Conservation (phyloP, 2,329 filamentous ascomycete species). For the Diaporthe sp. region DNA sequence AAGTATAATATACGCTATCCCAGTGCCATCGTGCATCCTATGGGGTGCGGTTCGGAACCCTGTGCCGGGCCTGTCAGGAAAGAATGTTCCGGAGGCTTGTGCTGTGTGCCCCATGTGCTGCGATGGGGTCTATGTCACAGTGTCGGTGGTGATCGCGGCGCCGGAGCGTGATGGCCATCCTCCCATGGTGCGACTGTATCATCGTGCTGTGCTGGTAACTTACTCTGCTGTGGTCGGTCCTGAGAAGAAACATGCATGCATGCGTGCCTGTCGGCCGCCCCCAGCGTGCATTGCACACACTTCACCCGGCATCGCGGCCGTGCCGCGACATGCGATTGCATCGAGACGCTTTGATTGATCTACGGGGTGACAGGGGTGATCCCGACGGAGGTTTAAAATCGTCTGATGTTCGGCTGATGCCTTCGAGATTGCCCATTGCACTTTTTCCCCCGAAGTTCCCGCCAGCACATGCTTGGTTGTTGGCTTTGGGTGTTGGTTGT, state of each 20-base stretch:
- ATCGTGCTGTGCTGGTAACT: not conserved
- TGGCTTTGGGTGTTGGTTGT: not conserved
- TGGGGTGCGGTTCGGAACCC: not conserved
- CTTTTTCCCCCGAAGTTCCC: not conserved
- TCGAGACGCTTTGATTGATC: constrained; percentile 18
- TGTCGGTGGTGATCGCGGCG: not conserved
- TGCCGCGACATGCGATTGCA: constrained; percentile 15
- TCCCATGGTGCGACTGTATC: no score
- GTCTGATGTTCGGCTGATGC: constrained; percentile 15
- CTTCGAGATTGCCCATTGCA: not conserved
- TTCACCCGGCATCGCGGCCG: constrained; percentile 1
- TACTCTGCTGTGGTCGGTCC: not conserved
- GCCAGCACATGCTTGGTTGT: not conserved
- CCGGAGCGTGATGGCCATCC: not conserved
- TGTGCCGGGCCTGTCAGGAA: not conserved
- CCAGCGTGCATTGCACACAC: not conserved
- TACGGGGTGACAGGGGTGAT: constrained; percentile 9
- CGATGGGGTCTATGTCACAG: constrained; percentile 1
- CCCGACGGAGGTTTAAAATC: constrained; percentile 20
- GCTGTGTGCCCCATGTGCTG: not conserved
- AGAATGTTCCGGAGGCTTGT: not conserved
- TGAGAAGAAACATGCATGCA: no score
- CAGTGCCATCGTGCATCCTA: not conserved
- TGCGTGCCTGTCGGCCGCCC: not conserved
- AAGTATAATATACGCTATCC: not conserved